Evolutionary conservation across 164 flowering plant species (phyloP), one percentile per base, ranked within the genome.

Genomic region (Chloranthus sessilifolius): DNA sequence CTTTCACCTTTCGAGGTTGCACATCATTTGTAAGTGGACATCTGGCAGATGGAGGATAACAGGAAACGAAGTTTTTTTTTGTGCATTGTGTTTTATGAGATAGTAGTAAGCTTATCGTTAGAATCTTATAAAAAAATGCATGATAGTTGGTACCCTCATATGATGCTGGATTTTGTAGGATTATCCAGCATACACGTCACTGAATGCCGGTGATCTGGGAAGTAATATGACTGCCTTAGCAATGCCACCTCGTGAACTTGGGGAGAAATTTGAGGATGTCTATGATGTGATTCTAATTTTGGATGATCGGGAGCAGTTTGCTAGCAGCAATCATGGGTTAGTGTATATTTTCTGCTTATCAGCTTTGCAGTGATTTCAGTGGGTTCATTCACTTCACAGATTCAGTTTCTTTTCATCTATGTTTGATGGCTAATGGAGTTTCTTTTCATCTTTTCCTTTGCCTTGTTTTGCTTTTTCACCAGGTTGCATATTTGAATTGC

Each of bases 291-390:
- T 88, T 41, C 58, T 92, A 58, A 73, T 92, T 67, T 69, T 92
- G 78, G 99, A 92, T 71, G 75, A 84, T 41, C 77, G 99, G 34
- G 99, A 92, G 70, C 82, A 84, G 28, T 92, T 92, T 67, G 41
- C 52, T 5, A 43, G 38, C 17, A 71, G 74, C 36, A 63, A 53
- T 23, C 80, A 68, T 19, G 71, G 88, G 96, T 91, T 10, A 62
- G 89, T n/a, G n/a, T n/a, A n/a, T n/a, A n/a, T n/a, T n/a, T n/a
- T n/a, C n/a, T n/a, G n/a, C n/a, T n/a, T 73, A 40, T 6, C 33
- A 20, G 48, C 50, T 48, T n/a, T n/a, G n/a, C n/a, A n/a, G n/a
- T n/a, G n/a, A n/a, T n/a, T n/a, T n/a, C n/a, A n/a, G n/a, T n/a
- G n/a, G n/a, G n/a, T n/a, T n/a, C n/a, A n/a, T n/a, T n/a, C n/a